phyloP scores from a whole-genome alignment of 129 eudicot species.

The Scalesia atractyloides region DNA sequence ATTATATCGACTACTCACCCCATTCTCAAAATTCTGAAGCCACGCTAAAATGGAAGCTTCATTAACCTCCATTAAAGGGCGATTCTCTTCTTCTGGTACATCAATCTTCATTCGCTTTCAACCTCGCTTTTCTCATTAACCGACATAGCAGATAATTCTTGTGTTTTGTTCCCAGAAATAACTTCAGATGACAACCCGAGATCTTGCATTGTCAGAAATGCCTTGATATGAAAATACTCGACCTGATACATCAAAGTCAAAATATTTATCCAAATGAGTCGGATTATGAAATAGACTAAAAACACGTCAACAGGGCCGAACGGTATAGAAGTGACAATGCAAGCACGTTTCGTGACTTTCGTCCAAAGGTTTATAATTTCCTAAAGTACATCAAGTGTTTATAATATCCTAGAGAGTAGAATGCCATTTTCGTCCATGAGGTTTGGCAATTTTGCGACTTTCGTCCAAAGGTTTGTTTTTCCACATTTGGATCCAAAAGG shows the following conservation, averaged over 20 bases:
- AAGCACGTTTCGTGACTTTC: too few species aligned
- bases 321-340: too few species aligned
- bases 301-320: not conserved
- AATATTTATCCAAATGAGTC: not conserved
- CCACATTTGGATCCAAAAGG: too few species aligned
- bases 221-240: slow-evolving; percentile 63
- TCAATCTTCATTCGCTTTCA: slow-evolving; percentile 61
- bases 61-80: slow-evolving; percentile 37
- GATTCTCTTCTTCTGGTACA: slow-evolving; percentile 29
- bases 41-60: slow-evolving; percentile 52
- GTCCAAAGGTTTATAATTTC: too few species aligned
- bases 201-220: slow-evolving; percentile 67
- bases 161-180: slow-evolving; percentile 27
- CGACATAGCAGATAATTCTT: slow-evolving; percentile 21
- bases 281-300: not conserved
- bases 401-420: not conserved
- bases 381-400: not conserved
- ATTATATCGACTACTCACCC: slow-evolving; percentile 55
- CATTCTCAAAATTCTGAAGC: slow-evolving; percentile 54
- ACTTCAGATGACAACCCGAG: slow-evolving; percentile 53
- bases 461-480: too few species aligned
- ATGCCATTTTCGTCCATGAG: too few species aligned
- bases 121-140: slow-evolving; percentile 14
- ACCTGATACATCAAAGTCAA: slow-evolving; percentile 46
- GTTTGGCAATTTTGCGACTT: too few species aligned